Evolutionary conservation across 768 basidiomycete species (phyloP), one percentile per base, ranked within the genome.

Genomic region (Phylloporus sp.): DNA sequence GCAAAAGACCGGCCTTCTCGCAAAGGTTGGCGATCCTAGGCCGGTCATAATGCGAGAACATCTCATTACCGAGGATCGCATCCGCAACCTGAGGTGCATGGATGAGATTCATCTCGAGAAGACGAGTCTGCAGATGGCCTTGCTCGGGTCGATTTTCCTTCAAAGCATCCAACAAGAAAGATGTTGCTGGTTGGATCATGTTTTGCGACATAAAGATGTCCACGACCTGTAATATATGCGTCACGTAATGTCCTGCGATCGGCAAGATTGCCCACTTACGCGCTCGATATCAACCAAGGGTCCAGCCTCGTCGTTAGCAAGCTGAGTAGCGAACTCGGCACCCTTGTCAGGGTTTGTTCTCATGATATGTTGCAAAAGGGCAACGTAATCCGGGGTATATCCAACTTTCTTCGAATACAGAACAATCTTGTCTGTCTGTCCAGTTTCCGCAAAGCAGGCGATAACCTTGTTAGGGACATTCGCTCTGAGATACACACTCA

Each of bases 201-300:
- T 97, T 98, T 68, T 97, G 95, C 0, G 89, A 88, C 93, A 97
- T 97, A 78, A 99, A 98, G 62, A 98, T 97, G 63, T 99, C 97
- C 54, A 97, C 94, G 49, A 97, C 90, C 85, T 88, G 27, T 41
- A 28, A 50, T n/a, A 41, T 41, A 28, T 46, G 41, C 40, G 20
- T 26, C 31, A 44, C 18, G n/a, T 42, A 26, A 16, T 23, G 38
- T 13, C 38, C 47, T 28, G 40, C 28, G 16, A 45, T 26, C 20
- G 6, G 10, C 28, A 31, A 32, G 31, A 38, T 12, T 34, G 44
- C 16, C 24, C 12, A 70, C 81, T 53, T 61, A 87, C 95, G 47
- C 95, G 77, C 69, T 98, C 95, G 52, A 98, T 73, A 61, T 99
- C 95, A 38, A 98, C 90, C 52, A 98, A 71, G 13, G 97, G 87